Evolutionary conservation across 1,284 basidiomycete genomes (phyloP), one percentile per base, ranked within the genome.

Genomic region (Leccinum holopus): DNA sequence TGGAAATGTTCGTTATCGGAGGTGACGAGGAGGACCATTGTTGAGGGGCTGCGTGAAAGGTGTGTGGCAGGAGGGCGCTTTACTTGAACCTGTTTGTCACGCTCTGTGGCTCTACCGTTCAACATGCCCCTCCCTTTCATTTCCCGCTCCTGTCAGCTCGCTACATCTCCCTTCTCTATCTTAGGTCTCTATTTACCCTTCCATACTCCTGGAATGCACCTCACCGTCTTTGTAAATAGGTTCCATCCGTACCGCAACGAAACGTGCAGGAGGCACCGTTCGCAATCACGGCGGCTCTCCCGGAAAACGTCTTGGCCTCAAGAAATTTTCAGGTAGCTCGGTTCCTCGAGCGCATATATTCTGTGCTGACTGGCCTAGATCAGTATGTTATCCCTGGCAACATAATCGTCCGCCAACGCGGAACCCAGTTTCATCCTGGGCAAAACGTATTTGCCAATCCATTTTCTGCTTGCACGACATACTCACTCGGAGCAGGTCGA

Each of bases 1-100:
- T 86, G 86, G 80, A 98, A 99, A 68, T 92, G 87, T 79, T 98
- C 97, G 72, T 95, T 96, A 79, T 99, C 97, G 55, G 97, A 98
- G 57, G 96, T 92, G 72, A 88, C 86, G 77, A 93, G 88, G 69
- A 87, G 83, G 73, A 92, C 88, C 90, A 92, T 91, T 51, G 59
- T 16, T 60, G 61, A 57, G 44, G 58, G 56, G 60, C 51, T 60
- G 59, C 33, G 61, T 51, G 32, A 41, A 61, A 32, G 59, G 44
- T 47, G 55, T 49, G 59, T 63, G 65, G 59, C 55, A 41, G 39
- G 14, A 55, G 54, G 52, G 37, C 30, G 28, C 54, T 28, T 44
- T 3, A 5, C 21, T 44, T 52, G 55, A 35, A 55, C 57, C 61
- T 68, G 63, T 58, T 35, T 32, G n/a, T 49, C 54, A 49, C 58